Evolutionary conservation across 768 basidiomycete genomes (phyloP).

Genomic region (Lactarius quietus): DNA sequence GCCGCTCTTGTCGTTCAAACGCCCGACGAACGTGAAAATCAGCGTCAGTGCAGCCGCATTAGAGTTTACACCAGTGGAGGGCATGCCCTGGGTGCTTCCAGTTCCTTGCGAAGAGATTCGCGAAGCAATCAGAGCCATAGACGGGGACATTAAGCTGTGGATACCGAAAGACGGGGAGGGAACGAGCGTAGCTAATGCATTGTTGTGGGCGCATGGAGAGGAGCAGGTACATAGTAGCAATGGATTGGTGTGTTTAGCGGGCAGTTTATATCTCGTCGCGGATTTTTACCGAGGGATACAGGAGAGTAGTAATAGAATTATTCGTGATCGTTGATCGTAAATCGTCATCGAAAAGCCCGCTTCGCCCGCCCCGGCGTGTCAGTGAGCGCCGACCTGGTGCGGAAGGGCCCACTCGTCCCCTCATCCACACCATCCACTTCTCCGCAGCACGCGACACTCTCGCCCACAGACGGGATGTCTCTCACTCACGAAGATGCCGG

Average conservation of each 20-base stretch:
- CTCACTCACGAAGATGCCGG: constrained; percentile 11
- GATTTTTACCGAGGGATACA: constrained; percentile 70
- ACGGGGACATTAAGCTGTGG: constrained; percentile 49
- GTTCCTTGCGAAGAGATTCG: constrained; percentile 51
- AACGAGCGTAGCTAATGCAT: constrained; percentile 42
- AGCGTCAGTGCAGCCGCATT: constrained; percentile 50
- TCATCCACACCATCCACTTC: not conserved
- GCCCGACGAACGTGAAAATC: constrained; percentile 27
- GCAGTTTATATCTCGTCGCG: constrained; percentile 92
- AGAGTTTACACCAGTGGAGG: constrained; percentile 71
- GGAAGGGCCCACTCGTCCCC: not conserved
- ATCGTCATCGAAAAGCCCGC: constrained; percentile 6
- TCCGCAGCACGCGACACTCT: not conserved
- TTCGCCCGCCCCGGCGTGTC: not conserved
- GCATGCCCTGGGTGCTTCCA: constrained; percentile 91
- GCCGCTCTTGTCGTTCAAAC: constrained; percentile 53
- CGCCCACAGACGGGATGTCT: constrained; percentile 8
- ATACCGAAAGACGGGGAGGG: constrained; percentile 35
- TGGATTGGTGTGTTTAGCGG: constrained; percentile 69
- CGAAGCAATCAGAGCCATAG: constrained; percentile 41
- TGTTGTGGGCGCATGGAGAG: constrained; percentile 38
- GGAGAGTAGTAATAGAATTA: not conserved
- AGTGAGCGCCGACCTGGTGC: not conserved
- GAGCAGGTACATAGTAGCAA: constrained; percentile 27
- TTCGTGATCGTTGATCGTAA: not conserved